Evolutionary conservation across 192 early-diverging fungal species (phyloP), one percentile per base, ranked within the genome.

Genomic region (Glomus cerebriforme): DNA sequence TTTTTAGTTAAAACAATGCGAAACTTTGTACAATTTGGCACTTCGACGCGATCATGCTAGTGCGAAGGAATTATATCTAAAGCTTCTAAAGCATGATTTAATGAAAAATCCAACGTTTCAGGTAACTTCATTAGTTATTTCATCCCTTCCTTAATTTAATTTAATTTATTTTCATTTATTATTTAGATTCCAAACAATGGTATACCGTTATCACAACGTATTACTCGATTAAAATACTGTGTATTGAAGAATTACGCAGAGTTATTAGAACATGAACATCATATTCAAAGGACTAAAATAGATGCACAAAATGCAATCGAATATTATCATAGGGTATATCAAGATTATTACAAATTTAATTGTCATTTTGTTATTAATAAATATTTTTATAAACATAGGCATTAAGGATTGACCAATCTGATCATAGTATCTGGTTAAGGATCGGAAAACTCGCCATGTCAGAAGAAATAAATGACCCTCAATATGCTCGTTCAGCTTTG

Each of bases 171-270:
- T 68, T 68, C 39, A 12, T 64, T 64, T 62, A 9, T 66, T 35
- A 19, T 17, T 10, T 68, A 68, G 66, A 13, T 22, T 22, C n/a
- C 29, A 45, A 47, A 71, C 26, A 47, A 47, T 47, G 26, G 69
- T 17, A 47, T 26, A 45, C 24, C 35, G 31, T 71, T 71, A 47
- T 29, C 69, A 71, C 39, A 43, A 45, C 19, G 69, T 26, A 71
- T 71, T 26, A 71, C 69, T 47, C 39, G 39, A 71, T 47, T 71
- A 71, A 71, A 71, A 49, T 71, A 47, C 17, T 71, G 69, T 47
- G 32, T 47, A 27, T 47, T 47, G 22, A 74, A 43, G 35, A 74
- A 74, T 59, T 74, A 74, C 60, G 73, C 54, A 35, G 54, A 60
- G 35, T 37, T 59, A 32, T 74, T 59, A 24, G 73, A 74, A 24